phyloP scores from a whole-genome alignment of 345 rosid genomes.

The Melaleuca alternifolia region DNA sequence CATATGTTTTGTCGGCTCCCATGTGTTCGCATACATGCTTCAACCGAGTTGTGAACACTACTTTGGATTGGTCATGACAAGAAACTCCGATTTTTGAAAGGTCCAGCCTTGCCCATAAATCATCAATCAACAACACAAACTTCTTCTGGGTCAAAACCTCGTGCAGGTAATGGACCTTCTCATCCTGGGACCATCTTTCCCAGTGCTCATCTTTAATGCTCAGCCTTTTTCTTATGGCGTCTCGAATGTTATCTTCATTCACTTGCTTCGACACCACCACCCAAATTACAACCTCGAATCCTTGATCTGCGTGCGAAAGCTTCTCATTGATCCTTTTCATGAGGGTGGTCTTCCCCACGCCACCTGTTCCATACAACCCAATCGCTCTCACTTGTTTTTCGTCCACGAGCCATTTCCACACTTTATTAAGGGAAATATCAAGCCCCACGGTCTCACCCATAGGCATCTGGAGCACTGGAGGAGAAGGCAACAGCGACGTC shows the following conservation, averaged over 20 bases:
- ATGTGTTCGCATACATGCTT: background rate
- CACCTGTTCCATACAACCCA: slow-evolving; percentile 4
- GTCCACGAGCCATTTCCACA: background rate
- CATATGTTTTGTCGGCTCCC: background rate
- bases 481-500: background rate
- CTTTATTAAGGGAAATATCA: background rate
- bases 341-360: slow-evolving; percentile 13
- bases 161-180: background rate
- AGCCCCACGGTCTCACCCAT: background rate
- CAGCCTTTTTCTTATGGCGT: background rate
- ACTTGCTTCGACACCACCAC: background rate
- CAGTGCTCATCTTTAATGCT: background rate
- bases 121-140: slow-evolving; percentile 14
- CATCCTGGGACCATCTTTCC: background rate
- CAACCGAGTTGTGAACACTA: slow-evolving; percentile 3
- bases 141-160: background rate
- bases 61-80: background rate
- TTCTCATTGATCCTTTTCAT: background rate
- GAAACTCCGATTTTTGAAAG: background rate
- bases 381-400: background rate
- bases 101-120: background rate
- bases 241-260: background rate
- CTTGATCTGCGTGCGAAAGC: rapidly evolving
- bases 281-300: background rate
- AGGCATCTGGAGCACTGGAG: background rate